Percentiles rank a stretch among this genome's conserved stretches.
Evolutionary conservation across 495 filamentous ascomycete genomes (phyloP).

Genomic region (Neurospora sp.): DNA sequence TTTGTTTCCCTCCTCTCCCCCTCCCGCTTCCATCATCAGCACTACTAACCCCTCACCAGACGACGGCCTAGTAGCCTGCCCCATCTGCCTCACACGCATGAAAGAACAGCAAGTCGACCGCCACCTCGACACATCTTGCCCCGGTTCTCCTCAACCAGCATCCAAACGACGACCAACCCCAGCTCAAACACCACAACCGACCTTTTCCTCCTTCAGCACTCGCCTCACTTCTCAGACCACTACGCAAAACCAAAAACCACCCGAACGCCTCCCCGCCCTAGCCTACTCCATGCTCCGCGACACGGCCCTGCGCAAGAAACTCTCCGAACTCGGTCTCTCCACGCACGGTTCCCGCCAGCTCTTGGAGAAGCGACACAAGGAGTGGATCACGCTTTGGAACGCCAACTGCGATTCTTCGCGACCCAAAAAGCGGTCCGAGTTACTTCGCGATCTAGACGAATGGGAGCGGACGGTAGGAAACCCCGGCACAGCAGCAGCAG

Average conservation of each 20-base stretch:
- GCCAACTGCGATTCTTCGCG: conserved; percentile 80
- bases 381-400: conserved; percentile 96
- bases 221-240: neutral
- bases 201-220: conserved; percentile 3
- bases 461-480: conserved; percentile 74
- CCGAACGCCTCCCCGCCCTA: conserved; percentile 58
- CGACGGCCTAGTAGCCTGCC: conserved; percentile 72
- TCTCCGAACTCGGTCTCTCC: conserved; percentile 74
- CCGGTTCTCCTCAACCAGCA: conserved; percentile 25
- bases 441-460: conserved; percentile 65
- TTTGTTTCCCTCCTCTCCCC: neutral
- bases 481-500: neutral
- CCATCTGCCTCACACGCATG: conserved; percentile 69
- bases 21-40: neutral
- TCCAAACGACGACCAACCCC: conserved; percentile 8
- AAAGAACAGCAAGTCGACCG: conserved; percentile 60
- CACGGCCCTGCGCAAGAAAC: conserved; percentile 61
- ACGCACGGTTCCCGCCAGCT: conserved; percentile 52
- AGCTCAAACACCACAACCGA: conserved; percentile 4
- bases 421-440: conserved; percentile 57
- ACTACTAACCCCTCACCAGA: conserved; percentile 31
- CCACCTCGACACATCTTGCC: conserved; percentile 63
- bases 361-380: conserved; percentile 70
- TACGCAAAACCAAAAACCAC: conserved; percentile 3
- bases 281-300: conserved; percentile 80